Evolutionary conservation across 176 grass and related monocot genomes (phyloP), one percentile per base, ranked within the genome.

Genomic region (Miscanthus lutarioriparius): DNA sequence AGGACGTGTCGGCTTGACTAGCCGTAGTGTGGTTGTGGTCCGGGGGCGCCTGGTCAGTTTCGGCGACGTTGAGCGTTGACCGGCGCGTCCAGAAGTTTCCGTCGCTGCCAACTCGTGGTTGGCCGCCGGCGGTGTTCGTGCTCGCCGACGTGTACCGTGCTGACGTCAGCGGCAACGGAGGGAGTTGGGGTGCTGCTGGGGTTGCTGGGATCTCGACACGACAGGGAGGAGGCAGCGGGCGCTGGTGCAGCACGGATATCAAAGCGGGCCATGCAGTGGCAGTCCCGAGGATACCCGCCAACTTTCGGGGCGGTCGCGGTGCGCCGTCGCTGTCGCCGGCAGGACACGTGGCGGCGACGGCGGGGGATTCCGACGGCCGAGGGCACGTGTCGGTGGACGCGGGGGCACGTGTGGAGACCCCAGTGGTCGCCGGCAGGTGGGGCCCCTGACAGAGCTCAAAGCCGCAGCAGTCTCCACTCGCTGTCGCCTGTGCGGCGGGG

Each of bases 191-290:
- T 30, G 28, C 28, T 30, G 28, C 28, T 2, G 28, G 9, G 4
- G 14, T 0, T 23, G 54, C 16, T 75, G 28, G 53, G 53, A 38
- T 16, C 49, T 78, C 13, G 75, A 43, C 36, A 64, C n/a, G 75
- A 40, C 35, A 78, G 51, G n/a, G n/a, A n/a, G 19, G 32, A 25
- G 74, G 51, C 17, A 15, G 48, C 6, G n/a, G 48, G 39, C 39
- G 45, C 45, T 47, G 54, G 20, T 23, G 58, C 22, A 25, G 80
- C 80, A 82, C 85, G 77, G 63, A 64, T 67, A 36, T 81, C 72
- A 70, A 82, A 82, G 79, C 79, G 15, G n/a, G 39, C 39, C 86
- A 80, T 74, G 75, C 75, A 80, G 87, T 15, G 75, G 87, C 44
- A 35, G 27, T 10, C 0, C 1, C 0, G 87, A 25, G 30, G 78